Percentiles rank a stretch among this genome's conserved stretches.
These are phyloP conservation scores for Coemansia sp. DNA, from an alignment of 192 early-diverging fungal species.

Conservation along the genomic window DNA sequence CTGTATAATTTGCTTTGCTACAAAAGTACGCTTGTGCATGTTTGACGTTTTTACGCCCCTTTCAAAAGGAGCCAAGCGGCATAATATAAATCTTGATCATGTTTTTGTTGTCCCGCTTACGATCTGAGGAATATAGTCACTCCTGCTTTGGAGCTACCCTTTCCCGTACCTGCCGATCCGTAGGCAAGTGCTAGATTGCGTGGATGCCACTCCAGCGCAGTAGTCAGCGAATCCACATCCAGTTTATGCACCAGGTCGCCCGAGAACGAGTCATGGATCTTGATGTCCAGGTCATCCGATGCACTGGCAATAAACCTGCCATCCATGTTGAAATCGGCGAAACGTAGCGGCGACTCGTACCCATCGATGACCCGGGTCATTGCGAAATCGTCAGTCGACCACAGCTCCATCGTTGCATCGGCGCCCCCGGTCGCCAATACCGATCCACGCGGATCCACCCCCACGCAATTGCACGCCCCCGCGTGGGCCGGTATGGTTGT, in stretches of 20 bases:
- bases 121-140: conserved; percentile 28
- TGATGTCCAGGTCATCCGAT: conserved; percentile 34
- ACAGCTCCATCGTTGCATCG: conserved; percentile 37
- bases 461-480: conserved; percentile 34
- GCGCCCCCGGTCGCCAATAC: conserved; percentile 41
- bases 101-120: background rate
- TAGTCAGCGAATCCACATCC: conserved; percentile 24
- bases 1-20: background rate
- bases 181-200: conserved; percentile 44
- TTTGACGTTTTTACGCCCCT: too few species aligned
- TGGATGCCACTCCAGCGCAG: conserved; percentile 45
- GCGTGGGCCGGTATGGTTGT: conserved; percentile 32
- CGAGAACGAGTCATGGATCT: conserved; percentile 31
- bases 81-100: background rate
- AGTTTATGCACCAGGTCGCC: conserved; percentile 28
- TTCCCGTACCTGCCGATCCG: conserved; percentile 21
- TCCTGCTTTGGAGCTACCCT: conserved; percentile 10
- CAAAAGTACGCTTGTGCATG: background rate
- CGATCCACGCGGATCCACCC: conserved; percentile 23
- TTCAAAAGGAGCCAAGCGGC: too few species aligned
- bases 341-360: conserved; percentile 40
- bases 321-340: conserved; percentile 39
- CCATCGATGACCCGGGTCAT: conserved; percentile 10
- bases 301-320: conserved; percentile 42
- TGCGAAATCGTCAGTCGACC: conserved; percentile 38